A percentile compares a stretch with the other conserved stretches of the same genome.
These are phyloP conservation scores for Magnolia kwangsiensis DNA, from an alignment of 164 flowering plant genomes.

Conservation along the genomic window DNA sequence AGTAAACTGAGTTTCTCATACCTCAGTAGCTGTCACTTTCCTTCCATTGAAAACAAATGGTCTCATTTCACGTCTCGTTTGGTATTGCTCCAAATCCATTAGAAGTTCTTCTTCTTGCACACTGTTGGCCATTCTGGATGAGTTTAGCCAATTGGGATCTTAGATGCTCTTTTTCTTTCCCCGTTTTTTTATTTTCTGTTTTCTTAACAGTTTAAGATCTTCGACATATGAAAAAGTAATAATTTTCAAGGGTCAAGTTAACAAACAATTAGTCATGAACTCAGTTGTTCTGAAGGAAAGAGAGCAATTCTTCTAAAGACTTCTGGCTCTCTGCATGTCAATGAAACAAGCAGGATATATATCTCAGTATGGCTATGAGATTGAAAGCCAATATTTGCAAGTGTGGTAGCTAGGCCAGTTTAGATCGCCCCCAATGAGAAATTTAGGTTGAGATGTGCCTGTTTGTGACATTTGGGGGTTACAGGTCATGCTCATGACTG, in stretches of 20 bases:
- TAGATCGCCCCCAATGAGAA: background rate
- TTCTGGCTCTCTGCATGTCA: conserved; percentile 13
- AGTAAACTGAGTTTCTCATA: background rate
- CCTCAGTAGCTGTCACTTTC: too few relatives aligned
- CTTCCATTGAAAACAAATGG: background rate
- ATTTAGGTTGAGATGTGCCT: background rate
- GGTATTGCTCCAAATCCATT: background rate
- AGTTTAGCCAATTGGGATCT: background rate
- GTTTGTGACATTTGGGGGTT: too few relatives aligned
- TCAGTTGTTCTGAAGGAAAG: conserved; percentile 8
- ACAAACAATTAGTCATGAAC: background rate
- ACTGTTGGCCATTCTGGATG: background rate
- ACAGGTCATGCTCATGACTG: background rate
- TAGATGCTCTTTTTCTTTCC: background rate
- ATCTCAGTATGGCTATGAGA: background rate
- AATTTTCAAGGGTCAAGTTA: background rate
- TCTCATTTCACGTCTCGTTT: background rate
- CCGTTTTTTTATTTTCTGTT: background rate
- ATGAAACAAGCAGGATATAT: background rate
- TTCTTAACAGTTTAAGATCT: background rate
- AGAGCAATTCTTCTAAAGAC: conserved; percentile 18
- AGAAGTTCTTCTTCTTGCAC: background rate
- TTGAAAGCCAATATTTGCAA: background rate
- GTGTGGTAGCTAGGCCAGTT: background rate
- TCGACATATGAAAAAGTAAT: background rate